A percentile compares a stretch with the other conserved stretches of the same genome.
Conservation (phyloP, 495 filamentous ascomycete species). For the Neurospora sp. region DNA sequence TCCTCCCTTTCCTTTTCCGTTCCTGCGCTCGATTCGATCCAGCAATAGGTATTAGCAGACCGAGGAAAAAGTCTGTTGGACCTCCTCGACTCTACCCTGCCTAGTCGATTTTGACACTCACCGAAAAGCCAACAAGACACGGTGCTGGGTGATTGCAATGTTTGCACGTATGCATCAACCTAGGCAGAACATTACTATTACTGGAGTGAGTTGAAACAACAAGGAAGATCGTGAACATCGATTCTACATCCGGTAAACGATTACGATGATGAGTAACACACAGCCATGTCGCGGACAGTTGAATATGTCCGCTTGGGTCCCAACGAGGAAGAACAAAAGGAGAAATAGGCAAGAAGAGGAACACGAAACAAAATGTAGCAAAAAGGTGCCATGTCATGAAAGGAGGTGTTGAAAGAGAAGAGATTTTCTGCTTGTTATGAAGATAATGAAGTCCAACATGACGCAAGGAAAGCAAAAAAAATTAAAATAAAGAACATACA, state of each 20-base stretch:
- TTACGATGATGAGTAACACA: neutral
- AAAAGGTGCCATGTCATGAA: neutral
- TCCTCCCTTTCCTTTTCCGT: neutral
- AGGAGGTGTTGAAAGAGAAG: neutral
- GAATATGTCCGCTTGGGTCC: neutral
- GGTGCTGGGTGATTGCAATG: neutral
- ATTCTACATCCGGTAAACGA: neutral
- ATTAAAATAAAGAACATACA: no score
- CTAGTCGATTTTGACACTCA: neutral
- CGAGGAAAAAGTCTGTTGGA: neutral
- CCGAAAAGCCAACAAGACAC: neutral
- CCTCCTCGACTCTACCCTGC: neutral
- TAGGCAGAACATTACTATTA: neutral
- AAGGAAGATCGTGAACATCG: neutral
- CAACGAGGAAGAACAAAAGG: neutral
- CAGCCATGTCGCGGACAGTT: neutral
- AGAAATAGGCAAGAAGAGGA: neutral
- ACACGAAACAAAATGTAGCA: neutral
- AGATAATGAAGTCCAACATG: neutral
- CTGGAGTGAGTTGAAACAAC: neutral
- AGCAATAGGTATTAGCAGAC: neutral
- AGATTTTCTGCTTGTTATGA: neutral
- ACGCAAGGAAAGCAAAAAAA: neutral
- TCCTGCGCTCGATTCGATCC: neutral
- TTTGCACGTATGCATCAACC: neutral